These are phyloP conservation scores for Pestalotiopsis sp. DNA, from an alignment of 2,329 filamentous ascomycete genomes.

Conservation along the genomic window DNA sequence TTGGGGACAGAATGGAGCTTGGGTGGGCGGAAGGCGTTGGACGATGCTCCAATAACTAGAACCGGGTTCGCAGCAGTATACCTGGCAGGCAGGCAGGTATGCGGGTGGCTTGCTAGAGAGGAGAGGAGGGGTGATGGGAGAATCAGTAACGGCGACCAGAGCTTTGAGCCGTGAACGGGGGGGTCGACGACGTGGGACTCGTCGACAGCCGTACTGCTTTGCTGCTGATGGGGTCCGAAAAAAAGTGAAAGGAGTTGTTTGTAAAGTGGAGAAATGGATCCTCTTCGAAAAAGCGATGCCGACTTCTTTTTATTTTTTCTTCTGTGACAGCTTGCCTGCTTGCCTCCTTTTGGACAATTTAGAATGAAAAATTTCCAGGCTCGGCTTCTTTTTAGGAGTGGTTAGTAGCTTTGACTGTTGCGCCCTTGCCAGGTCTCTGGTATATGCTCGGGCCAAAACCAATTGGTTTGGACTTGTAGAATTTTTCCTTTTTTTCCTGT, in stretches of 20 bases:
- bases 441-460: background rate
- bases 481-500: background rate
- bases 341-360: slow-evolving; percentile 11
- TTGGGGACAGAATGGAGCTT: slow-evolving; percentile 35
- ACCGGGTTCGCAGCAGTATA: slow-evolving; percentile 25
- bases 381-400: slow-evolving; percentile 3
- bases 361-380: slow-evolving; percentile 7
- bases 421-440: too few species aligned
- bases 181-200: slow-evolving; percentile 2
- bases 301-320: slow-evolving; percentile 31
- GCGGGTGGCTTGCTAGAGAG: background rate
- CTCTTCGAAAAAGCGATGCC: slow-evolving; percentile 27
- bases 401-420: background rate
- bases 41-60: slow-evolving; percentile 32
- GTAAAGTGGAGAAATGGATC: slow-evolving; percentile 36
- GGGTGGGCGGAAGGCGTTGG: slow-evolving; percentile 33
- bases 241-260: slow-evolving; percentile 20
- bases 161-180: slow-evolving; percentile 1
- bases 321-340: slow-evolving; percentile 22
- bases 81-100: background rate
- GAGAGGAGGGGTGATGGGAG: slow-evolving; percentile 4
- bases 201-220: background rate
- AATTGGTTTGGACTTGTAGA: background rate
- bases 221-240: slow-evolving; percentile 30
- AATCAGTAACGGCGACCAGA: background rate